Base-by-base conservation (phyloP, 306 rosid genomes). In the Malus sylvestris region DNA sequence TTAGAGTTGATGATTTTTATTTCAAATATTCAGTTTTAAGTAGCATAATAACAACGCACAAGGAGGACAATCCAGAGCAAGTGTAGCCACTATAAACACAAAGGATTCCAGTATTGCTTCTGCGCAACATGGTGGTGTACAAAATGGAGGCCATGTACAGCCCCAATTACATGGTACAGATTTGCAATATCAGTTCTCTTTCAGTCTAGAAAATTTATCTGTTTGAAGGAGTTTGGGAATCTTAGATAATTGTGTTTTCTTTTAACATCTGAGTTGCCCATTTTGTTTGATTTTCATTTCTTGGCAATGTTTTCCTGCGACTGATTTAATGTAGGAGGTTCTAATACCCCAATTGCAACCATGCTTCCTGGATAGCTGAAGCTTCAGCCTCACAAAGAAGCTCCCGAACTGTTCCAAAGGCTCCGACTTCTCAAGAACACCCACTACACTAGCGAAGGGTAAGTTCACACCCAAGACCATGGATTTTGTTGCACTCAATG, bases 111-210 rank as follows among this genome's bases (percentile, higher is more conserved):
- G 44, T 38, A 8, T 38, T 38, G 84, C 83, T 78, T 59, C 91
- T 68, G 72, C 84, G 23, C 83, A 74, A 15, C 86, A 85, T 16
- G 79, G 81, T 0, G 71, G 81, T 3, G 60, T 85, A 25, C 91
- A 55, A 38, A 95, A 92, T 83, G 98, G 98, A 69, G 80, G 84
- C 69, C 92, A 77, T 74, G 55, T 51, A 51, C 87, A 83, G 74
- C 88, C 85, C 0, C 93, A 85, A 58, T 25, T 82, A 55, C 92
- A 81, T 52, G 96, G 97, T 92, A 87, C 73, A 85, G 49, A 71
- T 83, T 8, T 59, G 8, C 19, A 18, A 44, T 27, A 2, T 20
- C 32, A 15, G 0, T 44, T 57, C 2, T 25, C 1, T 19, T 15
- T 30, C 40, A 14, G 16, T 52, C 32, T 11, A 8, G 51, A 23